Conservation (phyloP, 192 early-diverging fungal species). For the Gorgonomyces haynaldii region DNA sequence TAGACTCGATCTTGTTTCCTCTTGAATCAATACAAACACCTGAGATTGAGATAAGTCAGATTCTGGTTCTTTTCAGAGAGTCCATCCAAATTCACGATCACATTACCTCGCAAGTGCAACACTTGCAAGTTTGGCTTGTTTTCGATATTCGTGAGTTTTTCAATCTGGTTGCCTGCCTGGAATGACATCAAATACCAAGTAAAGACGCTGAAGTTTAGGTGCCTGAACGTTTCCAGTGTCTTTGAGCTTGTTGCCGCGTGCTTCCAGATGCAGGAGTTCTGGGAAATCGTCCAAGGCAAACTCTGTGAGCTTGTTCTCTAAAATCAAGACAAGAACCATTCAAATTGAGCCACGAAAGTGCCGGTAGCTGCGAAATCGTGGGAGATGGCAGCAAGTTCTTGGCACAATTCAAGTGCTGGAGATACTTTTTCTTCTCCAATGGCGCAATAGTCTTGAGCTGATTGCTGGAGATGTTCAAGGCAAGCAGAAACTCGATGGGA, state of each 20-base stretch:
- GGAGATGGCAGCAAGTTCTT: conserved; percentile 27
- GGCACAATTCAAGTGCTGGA: conserved; percentile 36
- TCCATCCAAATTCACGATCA: conserved; percentile 23
- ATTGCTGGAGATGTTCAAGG: conserved; percentile 32
- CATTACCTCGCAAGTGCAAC: conserved; percentile 37
- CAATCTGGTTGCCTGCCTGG: conserved; percentile 30
- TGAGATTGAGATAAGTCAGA: conserved; percentile 38
- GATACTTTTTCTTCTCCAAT: conserved; percentile 33
- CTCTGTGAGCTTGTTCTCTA: conserved; percentile 35
- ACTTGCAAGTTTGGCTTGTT: conserved; percentile 27
- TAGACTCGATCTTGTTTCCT: conserved; percentile 27
- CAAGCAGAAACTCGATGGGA: conserved; percentile 32
- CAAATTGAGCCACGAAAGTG: conserved; percentile 35
- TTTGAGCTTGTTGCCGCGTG: conserved; percentile 28
- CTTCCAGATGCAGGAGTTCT: conserved; percentile 34
- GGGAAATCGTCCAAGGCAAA: conserved; percentile 25
- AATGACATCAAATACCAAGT: conserved; percentile 20
- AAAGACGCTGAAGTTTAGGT: conserved; percentile 39
- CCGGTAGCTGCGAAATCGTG: conserved; percentile 25
- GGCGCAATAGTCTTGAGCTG: conserved; percentile 16
- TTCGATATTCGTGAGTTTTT: conserved; percentile 17
- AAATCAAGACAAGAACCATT: conserved; percentile 21
- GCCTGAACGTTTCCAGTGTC: conserved; percentile 13
- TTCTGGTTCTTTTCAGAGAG: conserved; percentile 13
- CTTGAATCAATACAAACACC: conserved; percentile 19